phyloP scores from a whole-genome alignment of 352 stramenopile genomes.

The Globisporangium ultimum region DNA sequence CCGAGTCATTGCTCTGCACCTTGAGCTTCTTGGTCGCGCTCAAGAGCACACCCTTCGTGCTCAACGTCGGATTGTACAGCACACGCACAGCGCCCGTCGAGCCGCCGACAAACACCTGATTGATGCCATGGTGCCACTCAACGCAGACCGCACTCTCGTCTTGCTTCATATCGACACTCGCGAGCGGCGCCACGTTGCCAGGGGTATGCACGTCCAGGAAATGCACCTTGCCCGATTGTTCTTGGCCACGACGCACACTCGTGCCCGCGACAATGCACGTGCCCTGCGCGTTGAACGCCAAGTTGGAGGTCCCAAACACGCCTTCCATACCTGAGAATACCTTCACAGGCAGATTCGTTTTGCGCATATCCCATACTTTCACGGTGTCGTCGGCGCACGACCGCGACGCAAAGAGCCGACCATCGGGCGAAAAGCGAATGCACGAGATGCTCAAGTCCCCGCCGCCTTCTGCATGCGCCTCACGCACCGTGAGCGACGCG shows the following conservation, averaged over 20 bases:
- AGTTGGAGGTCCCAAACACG: constrained; percentile 73
- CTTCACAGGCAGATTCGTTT: constrained; percentile 57
- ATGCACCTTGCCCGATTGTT: constrained; percentile 44
- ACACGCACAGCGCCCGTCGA: constrained; percentile 63
- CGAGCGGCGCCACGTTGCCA: constrained; percentile 41
- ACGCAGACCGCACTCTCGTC: constrained; percentile 84
- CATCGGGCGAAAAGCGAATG: constrained; percentile 72
- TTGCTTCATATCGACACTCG: constrained; percentile 61
- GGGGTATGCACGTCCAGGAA: constrained; percentile 79
- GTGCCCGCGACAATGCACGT: constrained; percentile 69
- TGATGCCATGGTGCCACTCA: constrained; percentile 82
- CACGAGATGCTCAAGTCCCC: constrained; percentile 69
- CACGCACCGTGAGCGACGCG: constrained; percentile 50
- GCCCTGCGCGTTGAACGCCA: constrained; percentile 75
- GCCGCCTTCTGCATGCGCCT: constrained; percentile 69
- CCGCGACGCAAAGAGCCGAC: constrained; percentile 56
- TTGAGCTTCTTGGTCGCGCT: constrained; percentile 81
- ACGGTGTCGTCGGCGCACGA: constrained; percentile 75
- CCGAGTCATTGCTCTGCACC: constrained; percentile 45
- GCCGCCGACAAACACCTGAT: constrained; percentile 77
- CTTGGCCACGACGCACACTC: constrained; percentile 66
- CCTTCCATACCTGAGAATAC: constrained; percentile 53
- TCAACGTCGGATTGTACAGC: constrained; percentile 68
- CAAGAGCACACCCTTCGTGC: constrained; percentile 74
- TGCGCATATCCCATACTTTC: constrained; percentile 83